These are phyloP conservation scores for Rhizopus microsporus DNA, from an alignment of 371 early-diverging fungal species.

Conservation along the genomic window DNA sequence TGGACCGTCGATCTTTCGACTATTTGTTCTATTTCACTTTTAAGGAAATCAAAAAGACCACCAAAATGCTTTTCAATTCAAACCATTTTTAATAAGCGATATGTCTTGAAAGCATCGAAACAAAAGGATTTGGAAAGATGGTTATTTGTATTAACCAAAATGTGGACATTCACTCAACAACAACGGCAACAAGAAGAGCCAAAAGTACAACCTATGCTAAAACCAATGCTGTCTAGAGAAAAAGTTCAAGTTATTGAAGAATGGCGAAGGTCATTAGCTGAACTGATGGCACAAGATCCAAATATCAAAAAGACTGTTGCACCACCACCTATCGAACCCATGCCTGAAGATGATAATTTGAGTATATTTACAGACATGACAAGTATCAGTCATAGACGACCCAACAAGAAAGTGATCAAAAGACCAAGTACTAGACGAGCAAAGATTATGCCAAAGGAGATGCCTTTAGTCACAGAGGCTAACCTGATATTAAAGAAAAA, in stretches of 20 bases:
- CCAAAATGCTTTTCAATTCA: constrained; percentile 50
- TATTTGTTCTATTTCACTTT: constrained; percentile 42
- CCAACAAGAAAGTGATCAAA: constrained; percentile 15
- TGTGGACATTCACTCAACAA: constrained; percentile 46
- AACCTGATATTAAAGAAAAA: constrained; percentile 29
- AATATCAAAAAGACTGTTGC: constrained; percentile 15
- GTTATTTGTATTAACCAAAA: constrained; percentile 55
- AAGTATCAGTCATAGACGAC: constrained; percentile 38
- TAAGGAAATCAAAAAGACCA: constrained; percentile 33
- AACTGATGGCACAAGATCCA: constrained; percentile 36
- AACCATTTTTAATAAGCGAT: constrained; percentile 33
- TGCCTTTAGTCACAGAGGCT: constrained; percentile 26
- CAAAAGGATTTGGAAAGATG: constrained; percentile 53
- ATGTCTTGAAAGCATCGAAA: constrained; percentile 46
- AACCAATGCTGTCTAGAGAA: constrained; percentile 31
- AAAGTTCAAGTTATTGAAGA: constrained; percentile 46
- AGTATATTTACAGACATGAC: constrained; percentile 45
- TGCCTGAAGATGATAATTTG: constrained; percentile 46
- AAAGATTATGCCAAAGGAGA: constrained; percentile 20
- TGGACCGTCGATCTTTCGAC: constrained; percentile 44
- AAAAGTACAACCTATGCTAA: constrained; percentile 3
- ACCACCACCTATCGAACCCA: constrained; percentile 48
- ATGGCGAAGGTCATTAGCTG: constrained; percentile 51
- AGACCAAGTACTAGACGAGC: constrained; percentile 19
- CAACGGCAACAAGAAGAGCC: constrained; percentile 21